Evolutionary conservation across 2,329 filamentous ascomycete genomes (phyloP).

Genomic region (Trichoderma polysporum): DNA sequence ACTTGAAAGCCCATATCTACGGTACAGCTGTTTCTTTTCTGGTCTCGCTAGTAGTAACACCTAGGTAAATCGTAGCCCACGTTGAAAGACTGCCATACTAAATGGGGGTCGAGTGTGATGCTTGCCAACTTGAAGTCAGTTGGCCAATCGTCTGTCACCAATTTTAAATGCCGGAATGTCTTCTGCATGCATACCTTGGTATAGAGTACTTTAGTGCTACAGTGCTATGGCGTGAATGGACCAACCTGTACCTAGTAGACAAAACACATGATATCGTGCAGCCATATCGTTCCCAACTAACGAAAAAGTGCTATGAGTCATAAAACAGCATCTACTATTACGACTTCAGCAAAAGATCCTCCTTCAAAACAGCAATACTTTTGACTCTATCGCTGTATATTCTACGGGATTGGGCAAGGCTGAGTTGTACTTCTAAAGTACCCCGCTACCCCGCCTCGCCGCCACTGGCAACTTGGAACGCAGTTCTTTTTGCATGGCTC

Average conservation of each 20-base stretch:
- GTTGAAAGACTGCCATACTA: neutral
- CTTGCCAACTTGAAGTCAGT: neutral
- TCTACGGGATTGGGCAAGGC: neutral
- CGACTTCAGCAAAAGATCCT: neutral
- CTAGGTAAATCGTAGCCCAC: neutral
- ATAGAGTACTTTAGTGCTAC: slow-evolving; percentile 7
- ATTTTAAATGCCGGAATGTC: neutral
- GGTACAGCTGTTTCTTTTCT: no score
- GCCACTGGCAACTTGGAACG: slow-evolving; percentile 18
- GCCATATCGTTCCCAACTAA: neutral
- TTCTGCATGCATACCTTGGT: neutral
- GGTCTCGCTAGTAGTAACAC: no score
- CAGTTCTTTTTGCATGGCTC: neutral
- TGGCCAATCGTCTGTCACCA: neutral
- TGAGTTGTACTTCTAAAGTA: slow-evolving; percentile 24
- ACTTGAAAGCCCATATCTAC: no score
- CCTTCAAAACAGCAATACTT: neutral
- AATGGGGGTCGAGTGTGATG: neutral
- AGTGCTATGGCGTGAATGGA: neutral
- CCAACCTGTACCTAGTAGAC: neutral
- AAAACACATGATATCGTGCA: neutral
- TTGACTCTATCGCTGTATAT: neutral
- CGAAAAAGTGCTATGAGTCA: neutral
- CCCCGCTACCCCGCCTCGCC: slow-evolving; percentile 41
- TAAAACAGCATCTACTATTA: neutral